Evolutionary conservation across 306 rosid species (phyloP), one percentile per base, ranked within the genome.

Genomic region (Gleditsia sinensis): DNA sequence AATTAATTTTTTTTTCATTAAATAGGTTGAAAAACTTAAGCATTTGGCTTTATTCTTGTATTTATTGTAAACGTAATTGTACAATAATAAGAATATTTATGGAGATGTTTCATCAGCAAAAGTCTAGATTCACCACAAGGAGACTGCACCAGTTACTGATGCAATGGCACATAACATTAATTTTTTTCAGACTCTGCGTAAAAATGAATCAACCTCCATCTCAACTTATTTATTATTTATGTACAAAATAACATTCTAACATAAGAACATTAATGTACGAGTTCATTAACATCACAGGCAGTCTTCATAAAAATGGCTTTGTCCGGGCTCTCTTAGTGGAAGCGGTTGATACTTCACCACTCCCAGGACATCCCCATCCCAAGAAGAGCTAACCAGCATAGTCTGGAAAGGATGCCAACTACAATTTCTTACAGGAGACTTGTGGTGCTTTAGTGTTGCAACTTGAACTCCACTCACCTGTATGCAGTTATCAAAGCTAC

Each of bases 391-490:
- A 49, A 89, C 89, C 5, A 91, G 93, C 88, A 72, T 85, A 3
- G 89, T 86, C 65, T 87, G 86, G 62, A 72, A 71, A 4, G 98
- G 98, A 79, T 93, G 98, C 98, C 98, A 93, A 72, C 96, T 89
- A 80, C 98, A 93, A 63, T 93, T 97, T 81, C 98, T 87, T 17
- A 89, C 97, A 7, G 96, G 90, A 20, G 91, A 86, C 55, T 83
- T 89, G 45, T 91, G 97, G 81, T 93, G 93, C 88, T 87, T 88
- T 20, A 93, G 85, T 21, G 85, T 86, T 5, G 96, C 96, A 43
- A 93, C 96, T 86, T 75, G 80, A 16, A 78, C 96, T 77, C 98
- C 96, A 55, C 72, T 93, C 28, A 89, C 90, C 98, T 93, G 80
- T 73, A 71, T 6, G 56, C 21, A 81, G 43, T 36, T 23, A 12